A percentile compares a stretch with the other conserved stretches of the same genome.
These are phyloP conservation scores for Hsuehochloa calcarea DNA, from an alignment of 176 grass and related monocot species.

Conservation along the genomic window DNA sequence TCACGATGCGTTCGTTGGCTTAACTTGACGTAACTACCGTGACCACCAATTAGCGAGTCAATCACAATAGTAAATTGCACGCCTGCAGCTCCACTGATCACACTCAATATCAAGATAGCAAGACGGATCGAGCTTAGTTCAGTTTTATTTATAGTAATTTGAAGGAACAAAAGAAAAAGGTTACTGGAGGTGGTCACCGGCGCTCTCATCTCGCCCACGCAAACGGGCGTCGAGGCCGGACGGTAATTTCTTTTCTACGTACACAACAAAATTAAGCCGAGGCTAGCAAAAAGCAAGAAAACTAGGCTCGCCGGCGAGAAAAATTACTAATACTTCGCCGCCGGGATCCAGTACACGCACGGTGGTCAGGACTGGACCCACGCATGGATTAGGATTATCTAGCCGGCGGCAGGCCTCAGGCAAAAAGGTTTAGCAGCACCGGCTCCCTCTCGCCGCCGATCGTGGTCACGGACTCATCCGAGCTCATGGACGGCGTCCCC, in stretches of 20 bases:
- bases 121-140: background rate
- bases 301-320: constrained; percentile 34
- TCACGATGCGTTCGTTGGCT: background rate
- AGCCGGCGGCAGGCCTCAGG: constrained; percentile 25
- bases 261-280: constrained; percentile 32
- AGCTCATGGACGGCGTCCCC: constrained; percentile 70
- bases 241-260: constrained; percentile 25
- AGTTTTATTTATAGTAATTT: background rate
- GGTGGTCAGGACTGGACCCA: background rate
- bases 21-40: background rate
- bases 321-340: constrained; percentile 8
- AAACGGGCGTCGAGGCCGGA: constrained; percentile 56
- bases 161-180: background rate
- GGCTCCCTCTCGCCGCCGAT: constrained; percentile 39
- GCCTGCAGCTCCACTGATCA: background rate
- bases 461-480: constrained; percentile 66
- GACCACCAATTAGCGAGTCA: background rate
- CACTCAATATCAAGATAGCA: background rate
- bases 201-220: constrained; percentile 55
- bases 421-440: constrained; percentile 75
- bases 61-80: background rate
- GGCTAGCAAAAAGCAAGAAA: constrained; percentile 13
- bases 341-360: background rate
- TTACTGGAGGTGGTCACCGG: constrained; percentile 38
- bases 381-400: constrained; percentile 11